A percentile compares a stretch with the other conserved stretches of the same genome.
phyloP scores from a whole-genome alignment of 2,329 filamentous ascomycete species.

The Penicillium griseofulvum region DNA sequence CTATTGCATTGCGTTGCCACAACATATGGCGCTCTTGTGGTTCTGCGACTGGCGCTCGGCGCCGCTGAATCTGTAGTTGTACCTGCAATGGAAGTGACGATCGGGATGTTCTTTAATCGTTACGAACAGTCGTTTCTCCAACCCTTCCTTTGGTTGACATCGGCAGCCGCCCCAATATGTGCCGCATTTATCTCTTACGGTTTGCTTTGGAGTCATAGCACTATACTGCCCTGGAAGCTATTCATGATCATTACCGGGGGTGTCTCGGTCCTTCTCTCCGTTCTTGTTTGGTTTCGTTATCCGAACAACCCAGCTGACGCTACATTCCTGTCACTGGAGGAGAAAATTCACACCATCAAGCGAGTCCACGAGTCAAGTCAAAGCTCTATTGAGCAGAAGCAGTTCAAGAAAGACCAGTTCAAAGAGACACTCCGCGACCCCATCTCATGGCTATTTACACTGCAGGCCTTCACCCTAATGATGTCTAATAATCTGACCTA shows the following conservation, averaged over 20 bases:
- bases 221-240: constrained; percentile 5
- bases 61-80: constrained; percentile 39
- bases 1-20: constrained; percentile 39
- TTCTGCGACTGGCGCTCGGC: constrained; percentile 39
- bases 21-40: constrained; percentile 37
- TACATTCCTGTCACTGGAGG: constrained; percentile 12
- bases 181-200: constrained; percentile 44
- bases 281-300: constrained; percentile 18
- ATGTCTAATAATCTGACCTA: constrained; percentile 43
- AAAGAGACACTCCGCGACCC: constrained; percentile 20
- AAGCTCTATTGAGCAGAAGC: constrained; percentile 22
- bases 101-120: constrained; percentile 46
- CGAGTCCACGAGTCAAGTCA: constrained; percentile 15
- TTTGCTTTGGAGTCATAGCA: constrained; percentile 35
- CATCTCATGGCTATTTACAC: constrained; percentile 33
- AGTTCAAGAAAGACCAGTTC: constrained; percentile 17
- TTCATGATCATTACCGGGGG: constrained; percentile 42
- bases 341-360: constrained; percentile 15
- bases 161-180: constrained; percentile 31
- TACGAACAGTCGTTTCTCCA: constrained; percentile 49
- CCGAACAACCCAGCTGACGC: constrained; percentile 16
- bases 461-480: constrained; percentile 19
- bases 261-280: constrained; percentile 32
- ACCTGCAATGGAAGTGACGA: constrained; percentile 44
- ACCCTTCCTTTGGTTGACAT: constrained; percentile 50